Evolutionary conservation across 2,329 filamentous ascomycete genomes (phyloP), one percentile per base, ranked within the genome.

Genomic region (Claviceps arundinis): DNA sequence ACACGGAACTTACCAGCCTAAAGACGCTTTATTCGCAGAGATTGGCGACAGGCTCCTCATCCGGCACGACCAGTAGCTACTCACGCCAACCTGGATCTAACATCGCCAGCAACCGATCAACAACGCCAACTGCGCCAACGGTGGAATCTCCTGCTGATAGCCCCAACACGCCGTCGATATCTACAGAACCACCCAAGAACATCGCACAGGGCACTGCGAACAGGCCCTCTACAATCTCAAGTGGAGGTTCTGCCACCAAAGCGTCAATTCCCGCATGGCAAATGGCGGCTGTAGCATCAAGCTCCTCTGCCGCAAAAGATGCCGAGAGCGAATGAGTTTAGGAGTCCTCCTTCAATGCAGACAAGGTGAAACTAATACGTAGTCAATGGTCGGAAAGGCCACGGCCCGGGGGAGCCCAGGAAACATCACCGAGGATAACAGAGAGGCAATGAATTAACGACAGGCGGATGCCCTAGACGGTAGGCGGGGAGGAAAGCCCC

Each of bases 1-100:
- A 87, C 58, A 79, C 76, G 6, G 93, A 98, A 69, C 75, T 98
- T 61, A 89, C 87, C 73, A 96, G 90, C 65, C 73, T 98, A 61
- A 97, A 96, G 77, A 87, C 87, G 2, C 74, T 98, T 50, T 81
- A 98, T 61, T 72, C 75, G 44, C 80, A 83, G 65, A 71, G 81
- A 55, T 77, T 84, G 75, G 73, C 68, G 51, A 61, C 70, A 11
- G 56, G 55, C 52, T 55, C 62, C 22, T 60, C 67, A 8, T 54
- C 64, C 7, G 50, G 64, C 34, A 50, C 59, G 8, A 50, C 51
- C 37, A 48, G 47, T 47, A 58, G 53, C 54, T 61, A 58, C 49
- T 2, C 40, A 19, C 51, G 51, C 9, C 50, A 51, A 45, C 19
- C 37, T 5, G 54, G 51, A 30, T 41, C 38, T 14, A 53, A 22